Base-by-base conservation (phyloP, 31 red algal species). In the Odonthalia washingtoniensis region DNA sequence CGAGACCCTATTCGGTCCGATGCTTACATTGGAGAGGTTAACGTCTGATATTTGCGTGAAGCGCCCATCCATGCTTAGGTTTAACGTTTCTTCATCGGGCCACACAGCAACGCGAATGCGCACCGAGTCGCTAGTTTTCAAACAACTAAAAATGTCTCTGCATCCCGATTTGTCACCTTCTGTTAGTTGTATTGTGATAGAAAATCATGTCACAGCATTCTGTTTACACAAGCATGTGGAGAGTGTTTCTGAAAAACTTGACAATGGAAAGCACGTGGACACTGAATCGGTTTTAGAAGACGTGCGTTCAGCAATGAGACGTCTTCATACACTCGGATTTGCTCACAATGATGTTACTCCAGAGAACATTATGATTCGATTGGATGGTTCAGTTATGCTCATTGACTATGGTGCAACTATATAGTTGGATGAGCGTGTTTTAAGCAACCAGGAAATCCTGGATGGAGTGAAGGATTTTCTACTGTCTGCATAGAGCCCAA, bases 301-400 rank as follows among this genome's bases (percentile, higher is more conserved):
- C 30, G 62, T 84, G 46, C 65, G 67, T 61, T 52, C 46, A 39
- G 81, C 81, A 5, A 44, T 84, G 18, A 35, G 38, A 44, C 81
- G 72, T 35, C 37, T 84, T 26, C 81, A 84, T 40, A 46, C 67
- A 34, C 3, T 84, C 26, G 66, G 66, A 18, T 36, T 74, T 46
- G 62, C 57, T 74, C 81, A 84, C 37, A 84, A 84, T 74, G 81
- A 84, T 65, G 81, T 84, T 61, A 84, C 36, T 52, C 66, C 62
- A 14, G 62, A 74, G 17, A 84, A 84, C 81, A 72, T 84, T 60
- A 84, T 84, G 81, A 72, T 84, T 74, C 64, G 65, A 18, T n/a
- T 38, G 9, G 81, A 84, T 63, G 81, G 43, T 61, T 28, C 3
- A 38, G 81, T 61, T 27, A 65, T 62, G n/a, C 81, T 84, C 4